phyloP scores from a whole-genome alignment of 2,329 filamentous ascomycete species.

The Fusarium gaditjirri region DNA sequence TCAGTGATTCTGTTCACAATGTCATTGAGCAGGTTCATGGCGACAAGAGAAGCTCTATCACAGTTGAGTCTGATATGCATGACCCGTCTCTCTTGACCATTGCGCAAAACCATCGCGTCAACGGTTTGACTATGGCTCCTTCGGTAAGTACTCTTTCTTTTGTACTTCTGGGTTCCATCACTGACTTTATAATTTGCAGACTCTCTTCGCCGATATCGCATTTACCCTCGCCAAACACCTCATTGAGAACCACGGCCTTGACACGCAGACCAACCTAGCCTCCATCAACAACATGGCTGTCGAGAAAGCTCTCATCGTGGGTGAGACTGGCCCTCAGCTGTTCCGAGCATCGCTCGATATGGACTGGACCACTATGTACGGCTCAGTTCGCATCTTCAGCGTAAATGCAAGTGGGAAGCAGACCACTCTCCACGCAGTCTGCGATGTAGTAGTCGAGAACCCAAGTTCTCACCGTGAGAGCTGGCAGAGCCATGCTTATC shows the following conservation, averaged over 20 bases:
- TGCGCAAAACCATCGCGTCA: neutral
- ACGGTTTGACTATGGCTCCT: neutral
- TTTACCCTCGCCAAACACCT: neutral
- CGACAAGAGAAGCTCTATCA: neutral
- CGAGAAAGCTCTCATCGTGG: neutral
- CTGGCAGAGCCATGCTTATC: neutral
- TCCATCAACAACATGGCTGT: neutral
- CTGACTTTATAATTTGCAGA: neutral
- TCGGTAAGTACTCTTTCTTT: neutral
- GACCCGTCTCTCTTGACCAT: neutral
- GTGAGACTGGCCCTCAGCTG: neutral
- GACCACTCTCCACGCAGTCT: neutral
- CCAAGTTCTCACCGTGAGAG: neutral
- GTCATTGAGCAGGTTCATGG: neutral
- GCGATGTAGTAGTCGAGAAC: neutral
- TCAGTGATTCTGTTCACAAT: neutral
- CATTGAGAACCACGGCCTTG: neutral
- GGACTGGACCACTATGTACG: neutral
- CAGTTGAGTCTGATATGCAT: neutral
- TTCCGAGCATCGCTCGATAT: neutral
- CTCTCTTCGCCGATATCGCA: neutral
- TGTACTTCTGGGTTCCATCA: accelerated
- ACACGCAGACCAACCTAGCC: neutral
- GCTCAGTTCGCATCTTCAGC: neutral
- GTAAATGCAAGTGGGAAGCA: neutral